These are phyloP conservation scores for Aureobasidium pullulans DNA, from an alignment of 2,329 filamentous ascomycete genomes.

Conservation along the genomic window DNA sequence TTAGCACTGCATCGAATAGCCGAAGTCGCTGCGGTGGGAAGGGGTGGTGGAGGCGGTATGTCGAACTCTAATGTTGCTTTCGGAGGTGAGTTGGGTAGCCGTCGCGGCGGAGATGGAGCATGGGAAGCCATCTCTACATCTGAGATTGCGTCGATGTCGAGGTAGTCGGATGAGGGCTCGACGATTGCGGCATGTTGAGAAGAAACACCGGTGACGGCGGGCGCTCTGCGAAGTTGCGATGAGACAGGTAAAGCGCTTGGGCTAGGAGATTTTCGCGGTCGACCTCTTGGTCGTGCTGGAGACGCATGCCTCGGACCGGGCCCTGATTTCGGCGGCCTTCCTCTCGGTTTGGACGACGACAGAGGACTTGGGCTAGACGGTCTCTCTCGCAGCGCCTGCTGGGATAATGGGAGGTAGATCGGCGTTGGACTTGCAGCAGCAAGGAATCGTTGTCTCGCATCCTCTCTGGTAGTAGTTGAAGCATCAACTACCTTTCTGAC, in stretches of 20 bases:
- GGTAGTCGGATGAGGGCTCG: conserved; percentile 13
- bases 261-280: not conserved
- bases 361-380: not conserved
- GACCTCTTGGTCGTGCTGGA: not conserved
- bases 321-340: conserved; percentile 16
- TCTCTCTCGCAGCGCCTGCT: not conserved
- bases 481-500: not conserved
- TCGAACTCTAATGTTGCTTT: conserved; percentile 3
- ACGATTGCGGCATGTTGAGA: not conserved
- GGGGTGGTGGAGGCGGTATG: conserved; percentile 1
- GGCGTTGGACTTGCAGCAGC: not conserved
- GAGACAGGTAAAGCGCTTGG: not conserved
- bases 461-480: not conserved
- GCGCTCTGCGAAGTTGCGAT: not conserved
- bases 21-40: not conserved
- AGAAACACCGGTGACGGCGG: not conserved
- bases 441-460: not conserved
- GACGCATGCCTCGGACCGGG: not conserved
- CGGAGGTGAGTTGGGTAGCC: not conserved
- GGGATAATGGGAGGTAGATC: not conserved
- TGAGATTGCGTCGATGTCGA: conserved; percentile 24
- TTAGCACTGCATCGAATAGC: not conserved
- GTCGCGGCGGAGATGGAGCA: conserved; percentile 25
- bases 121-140: conserved; percentile 26
- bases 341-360: conserved; percentile 15